Evolutionary conservation across 345 rosid species (phyloP).

Genomic region (Arabidopsis arenosa): DNA sequence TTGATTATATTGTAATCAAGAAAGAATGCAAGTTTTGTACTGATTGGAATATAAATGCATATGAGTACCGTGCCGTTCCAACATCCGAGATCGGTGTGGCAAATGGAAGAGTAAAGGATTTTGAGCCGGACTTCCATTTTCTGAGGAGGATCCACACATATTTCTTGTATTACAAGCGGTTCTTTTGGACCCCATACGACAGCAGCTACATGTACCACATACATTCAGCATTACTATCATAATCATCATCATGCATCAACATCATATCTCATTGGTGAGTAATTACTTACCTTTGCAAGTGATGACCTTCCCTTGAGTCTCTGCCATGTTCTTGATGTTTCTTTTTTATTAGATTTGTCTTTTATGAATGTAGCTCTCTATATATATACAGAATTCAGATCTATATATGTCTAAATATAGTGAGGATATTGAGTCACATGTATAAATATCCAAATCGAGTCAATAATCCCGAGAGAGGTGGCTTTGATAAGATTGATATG

Average conservation of each 20-base stretch:
- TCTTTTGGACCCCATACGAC: constrained; percentile 62
- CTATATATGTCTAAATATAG: constrained; percentile 16
- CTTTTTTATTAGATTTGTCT: background rate
- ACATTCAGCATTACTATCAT: background rate
- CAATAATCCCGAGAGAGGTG: constrained; percentile 27
- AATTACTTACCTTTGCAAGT: constrained; percentile 44
- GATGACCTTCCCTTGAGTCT: constrained; percentile 42
- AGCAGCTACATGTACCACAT: constrained; percentile 53
- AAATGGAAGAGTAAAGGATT: constrained; percentile 65
- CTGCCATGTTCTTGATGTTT: constrained; percentile 27
- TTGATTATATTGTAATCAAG: background rate
- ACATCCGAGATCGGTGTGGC: constrained; percentile 70
- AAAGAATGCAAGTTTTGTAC: background rate
- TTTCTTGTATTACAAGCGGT: constrained; percentile 59
- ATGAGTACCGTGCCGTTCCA: constrained; percentile 65
- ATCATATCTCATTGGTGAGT: background rate
- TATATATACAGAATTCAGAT: constrained; percentile 8
- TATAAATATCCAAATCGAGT: constrained; percentile 26
- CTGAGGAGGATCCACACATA: constrained; percentile 69
- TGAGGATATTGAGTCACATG: constrained; percentile 9
- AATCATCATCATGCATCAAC: background rate
- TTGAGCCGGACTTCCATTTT: constrained; percentile 67
- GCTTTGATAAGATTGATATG: constrained; percentile 20
- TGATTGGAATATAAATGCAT: background rate
- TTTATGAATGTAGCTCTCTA: constrained; percentile 18